Base-by-base conservation (phyloP, 306 rosid genomes). In the Citrullus amarus region DNA sequence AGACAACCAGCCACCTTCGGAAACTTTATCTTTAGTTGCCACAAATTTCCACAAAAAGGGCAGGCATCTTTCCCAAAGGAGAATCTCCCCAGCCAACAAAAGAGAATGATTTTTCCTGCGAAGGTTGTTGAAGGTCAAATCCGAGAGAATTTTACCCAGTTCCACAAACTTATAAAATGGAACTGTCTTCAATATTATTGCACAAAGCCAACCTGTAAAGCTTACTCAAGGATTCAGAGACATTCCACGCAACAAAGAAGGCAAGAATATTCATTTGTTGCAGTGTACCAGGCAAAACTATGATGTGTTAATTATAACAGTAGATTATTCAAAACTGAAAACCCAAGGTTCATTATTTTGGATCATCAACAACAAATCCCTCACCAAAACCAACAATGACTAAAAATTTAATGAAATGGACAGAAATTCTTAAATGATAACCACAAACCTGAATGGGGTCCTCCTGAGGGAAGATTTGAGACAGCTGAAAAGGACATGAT, bases 401-500 rank as follows among this genome's bases (percentile, higher is more conserved):
- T 10, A 54, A 11, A 48, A 75, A 38, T 9, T 18, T 15, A 30
- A 12, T 15, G 56, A 56, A 57, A 38, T 34, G 6, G 69, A 14
- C 36, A 4, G 17, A 51, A 39, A 48, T 10, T 11, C 13, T 17
- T 17, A 58, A 61, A 82, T 48, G 17, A 80, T 44, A 76, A 78
- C 82, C 61, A 72, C 82, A 84, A 88, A 92, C 96, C 97, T 90
- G 90, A 66, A 67, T 76, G 80, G 55, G 69, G 73, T 63, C 85
- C 80, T 17, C 79, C 79, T 34, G 92, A 76, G 71, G 84, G 51
- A 65, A 85, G 92, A 89, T 79, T 86, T 15, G 88, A 73, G 60
- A 89, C 89, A 69, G 88, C 56, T 60, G 88, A 43, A 86, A 85
- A 79, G 13, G 90, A 86, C 93, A 91, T 93, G 65, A 57, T 79